Conservation (phyloP, 179 eudicot species). For the Actinidia arguta region DNA sequence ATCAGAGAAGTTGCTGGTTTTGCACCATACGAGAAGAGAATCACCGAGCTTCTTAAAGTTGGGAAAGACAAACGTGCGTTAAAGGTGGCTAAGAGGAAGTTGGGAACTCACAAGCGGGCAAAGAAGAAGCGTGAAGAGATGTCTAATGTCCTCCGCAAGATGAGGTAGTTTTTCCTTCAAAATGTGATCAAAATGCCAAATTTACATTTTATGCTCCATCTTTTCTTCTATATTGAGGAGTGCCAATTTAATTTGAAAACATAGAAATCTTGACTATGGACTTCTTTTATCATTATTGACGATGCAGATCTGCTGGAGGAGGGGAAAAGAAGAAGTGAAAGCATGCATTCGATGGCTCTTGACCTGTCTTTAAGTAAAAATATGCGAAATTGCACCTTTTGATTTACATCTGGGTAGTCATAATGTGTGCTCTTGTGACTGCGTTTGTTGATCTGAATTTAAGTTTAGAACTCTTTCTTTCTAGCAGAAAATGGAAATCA, state of each 20-base stretch:
- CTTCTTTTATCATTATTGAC: neutral
- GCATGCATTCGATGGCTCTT: neutral
- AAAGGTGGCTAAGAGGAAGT: conserved; percentile 57
- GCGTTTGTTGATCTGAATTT: conserved; percentile 11
- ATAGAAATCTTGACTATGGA: neutral
- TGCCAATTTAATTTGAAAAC: neutral
- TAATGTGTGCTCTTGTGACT: conserved; percentile 2
- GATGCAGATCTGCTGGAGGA: conserved; percentile 50
- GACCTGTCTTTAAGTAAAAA: neutral
- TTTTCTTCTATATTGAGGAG: neutral
- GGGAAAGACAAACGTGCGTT: conserved; percentile 68
- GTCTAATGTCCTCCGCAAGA: conserved; percentile 57
- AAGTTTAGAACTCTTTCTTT: neutral
- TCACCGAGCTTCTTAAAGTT: conserved; percentile 65
- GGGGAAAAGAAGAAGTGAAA: conserved; percentile 54
- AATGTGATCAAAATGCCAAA: neutral
- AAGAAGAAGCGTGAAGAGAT: conserved; percentile 66
- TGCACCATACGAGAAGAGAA: conserved; percentile 67
- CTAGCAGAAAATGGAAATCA: neutral
- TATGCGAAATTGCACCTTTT: neutral
- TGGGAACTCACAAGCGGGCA: conserved; percentile 62
- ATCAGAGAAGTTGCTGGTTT: conserved; percentile 73
- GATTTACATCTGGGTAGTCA: neutral
- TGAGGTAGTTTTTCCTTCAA: conserved; percentile 36
- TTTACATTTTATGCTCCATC: neutral